phyloP scores from a whole-genome alignment of 192 early-diverging fungal species.

The Coemansia sp. region DNA sequence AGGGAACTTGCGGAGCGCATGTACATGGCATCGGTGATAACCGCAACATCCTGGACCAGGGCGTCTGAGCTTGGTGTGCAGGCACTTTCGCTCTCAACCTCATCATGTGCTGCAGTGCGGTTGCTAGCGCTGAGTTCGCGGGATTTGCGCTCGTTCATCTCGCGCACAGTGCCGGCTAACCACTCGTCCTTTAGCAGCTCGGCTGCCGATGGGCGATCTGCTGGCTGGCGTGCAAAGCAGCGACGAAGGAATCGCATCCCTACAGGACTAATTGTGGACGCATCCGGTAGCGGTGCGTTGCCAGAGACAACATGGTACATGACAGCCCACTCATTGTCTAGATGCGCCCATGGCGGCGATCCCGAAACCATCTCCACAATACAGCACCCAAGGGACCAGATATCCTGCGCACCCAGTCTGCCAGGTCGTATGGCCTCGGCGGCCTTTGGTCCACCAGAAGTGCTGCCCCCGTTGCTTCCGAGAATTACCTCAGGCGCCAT shows the following conservation, averaged over 20 bases:
- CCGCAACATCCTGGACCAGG: background rate
- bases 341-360: slow-evolving; percentile 77
- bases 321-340: slow-evolving; percentile 93
- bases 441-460: background rate
- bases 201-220: slow-evolving; percentile 65
- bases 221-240: slow-evolving; percentile 73
- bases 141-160: slow-evolving; percentile 20
- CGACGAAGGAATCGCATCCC: slow-evolving; percentile 73
- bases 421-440: slow-evolving; percentile 22
- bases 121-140: slow-evolving; percentile 8
- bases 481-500: slow-evolving; percentile 79
- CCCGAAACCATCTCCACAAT: slow-evolving; percentile 90
- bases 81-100: background rate
- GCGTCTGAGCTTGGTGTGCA: background rate
- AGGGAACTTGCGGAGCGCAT: slow-evolving; percentile 15
- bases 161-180: slow-evolving; percentile 50
- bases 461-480: slow-evolving; percentile 63
- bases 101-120: background rate
- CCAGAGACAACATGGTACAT: slow-evolving; percentile 86
- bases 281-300: slow-evolving; percentile 72
- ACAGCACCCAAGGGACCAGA: slow-evolving; percentile 90
- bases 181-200: slow-evolving; percentile 74
- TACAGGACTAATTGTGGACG: slow-evolving; percentile 58
- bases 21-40: background rate
- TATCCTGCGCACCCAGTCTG: slow-evolving; percentile 68